A percentile compares a stretch with the other conserved stretches of the same genome.
Conservation (phyloP, 352 stramenopile species). For the Phytophthora pistaciae region DNA sequence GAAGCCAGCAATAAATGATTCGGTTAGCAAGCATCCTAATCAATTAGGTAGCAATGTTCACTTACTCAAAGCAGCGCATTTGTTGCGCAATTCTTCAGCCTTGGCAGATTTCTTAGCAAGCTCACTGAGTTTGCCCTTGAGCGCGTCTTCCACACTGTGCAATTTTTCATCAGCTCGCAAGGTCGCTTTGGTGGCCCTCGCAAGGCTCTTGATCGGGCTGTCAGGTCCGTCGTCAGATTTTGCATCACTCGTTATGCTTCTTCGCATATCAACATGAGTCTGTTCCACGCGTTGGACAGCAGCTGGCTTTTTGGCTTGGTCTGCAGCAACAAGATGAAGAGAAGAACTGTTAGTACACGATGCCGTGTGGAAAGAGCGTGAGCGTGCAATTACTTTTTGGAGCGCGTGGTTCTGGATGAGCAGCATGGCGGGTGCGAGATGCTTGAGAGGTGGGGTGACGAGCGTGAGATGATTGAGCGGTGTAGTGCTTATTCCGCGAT, state of each 20-base stretch:
- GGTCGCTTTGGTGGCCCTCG: slow-evolving; percentile 26
- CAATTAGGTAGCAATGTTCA: background rate
- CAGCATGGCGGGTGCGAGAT: background rate
- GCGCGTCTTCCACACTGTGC: slow-evolving; percentile 16
- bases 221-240: slow-evolving; percentile 7
- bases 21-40: background rate
- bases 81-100: slow-evolving; percentile 23
- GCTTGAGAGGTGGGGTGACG: background rate
- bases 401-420: background rate
- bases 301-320: slow-evolving; percentile 7
- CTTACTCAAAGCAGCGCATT: slow-evolving; percentile 25
- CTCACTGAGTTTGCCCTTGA: slow-evolving; percentile 30
- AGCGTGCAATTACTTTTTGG: background rate
- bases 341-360: background rate
- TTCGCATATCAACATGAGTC: background rate
- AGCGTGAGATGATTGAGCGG: background rate
- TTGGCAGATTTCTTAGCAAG: slow-evolving; percentile 27
- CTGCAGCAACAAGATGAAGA: background rate
- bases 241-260: background rate
- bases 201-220: slow-evolving; percentile 18
- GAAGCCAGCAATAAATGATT: background rate
- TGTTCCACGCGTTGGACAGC: slow-evolving; percentile 7
- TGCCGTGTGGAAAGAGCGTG: background rate
- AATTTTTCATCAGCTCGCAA: slow-evolving; percentile 25
- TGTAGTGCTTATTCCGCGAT: slow-evolving; percentile 1